Evolutionary conservation across 331 rosid species (phyloP), one percentile per base, ranked within the genome.

Genomic region (Cydonia oblonga): DNA sequence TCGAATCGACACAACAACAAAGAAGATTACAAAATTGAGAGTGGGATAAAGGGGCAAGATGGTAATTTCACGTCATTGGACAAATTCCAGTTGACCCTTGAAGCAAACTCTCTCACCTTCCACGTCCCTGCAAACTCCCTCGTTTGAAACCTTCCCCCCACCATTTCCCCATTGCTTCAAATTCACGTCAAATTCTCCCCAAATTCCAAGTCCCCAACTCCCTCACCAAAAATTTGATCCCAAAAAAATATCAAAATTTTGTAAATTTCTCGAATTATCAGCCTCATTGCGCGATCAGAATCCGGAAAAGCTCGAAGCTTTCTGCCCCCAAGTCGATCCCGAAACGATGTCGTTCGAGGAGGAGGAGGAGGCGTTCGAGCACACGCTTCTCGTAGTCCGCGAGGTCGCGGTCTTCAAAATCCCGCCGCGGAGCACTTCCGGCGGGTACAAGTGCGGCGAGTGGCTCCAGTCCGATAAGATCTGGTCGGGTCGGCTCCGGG

Each of bases 391-490:
- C 6, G 99, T 95, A 1, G 99, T 95, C 24, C 97, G 99, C 2
- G 99, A 95, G 84, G 99, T 95, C 49, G 72, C 96, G 28, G 96
- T 95, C 32, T 95, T 81, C 89, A 95, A 91, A 86, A 95, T 95
- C 79, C 99, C 99, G 19, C 96, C 99, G 57, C 90, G 96, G 23
- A 69, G 83, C 59, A 88, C 96, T 33, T 86, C 99, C 77, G 96
- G 96, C 54, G 99, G 99, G 40, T 91, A 88, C 85, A 95, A 95
- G 85, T 95, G 99, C 84, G 99, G 99, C 49, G 99, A 95, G 80
- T 95, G 99, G 99, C 93, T 95, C 1, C 99, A 95, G 72, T 91
- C 99, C 64, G 97, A 95, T 44, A 95, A 88, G 89, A 91, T 95
- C 83, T 95, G 99, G 97, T 76, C 97, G 51, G 99, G 99, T 22